Conservation (phyloP, 192 early-diverging fungal species). For the Entomortierella parvispora region DNA sequence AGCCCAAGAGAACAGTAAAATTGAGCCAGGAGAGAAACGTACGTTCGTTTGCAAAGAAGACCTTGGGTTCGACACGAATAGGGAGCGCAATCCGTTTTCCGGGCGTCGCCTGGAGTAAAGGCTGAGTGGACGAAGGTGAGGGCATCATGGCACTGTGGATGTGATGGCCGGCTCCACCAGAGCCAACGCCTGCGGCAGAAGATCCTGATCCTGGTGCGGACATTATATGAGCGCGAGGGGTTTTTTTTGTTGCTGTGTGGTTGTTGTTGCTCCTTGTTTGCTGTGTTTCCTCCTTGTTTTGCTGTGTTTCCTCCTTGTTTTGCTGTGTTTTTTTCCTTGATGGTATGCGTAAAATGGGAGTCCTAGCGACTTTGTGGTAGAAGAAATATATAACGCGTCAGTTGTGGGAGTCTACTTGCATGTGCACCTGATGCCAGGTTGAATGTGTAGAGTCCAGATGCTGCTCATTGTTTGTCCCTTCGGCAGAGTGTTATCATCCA, state of each 20-base stretch:
- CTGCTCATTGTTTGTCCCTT: no score
- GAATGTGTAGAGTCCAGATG: no score
- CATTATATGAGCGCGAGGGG: no score
- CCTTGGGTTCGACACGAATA: constrained; percentile 87
- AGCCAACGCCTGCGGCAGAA: constrained; percentile 5
- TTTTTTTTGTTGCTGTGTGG: not conserved
- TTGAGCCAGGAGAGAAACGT: constrained; percentile 93
- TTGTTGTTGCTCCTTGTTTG: not conserved
- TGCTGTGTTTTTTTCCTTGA: no score
- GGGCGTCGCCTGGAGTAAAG: constrained; percentile 34
- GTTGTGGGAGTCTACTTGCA: no score
- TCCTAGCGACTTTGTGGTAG: no score
- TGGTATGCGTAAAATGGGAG: no score
- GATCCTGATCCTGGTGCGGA: constrained; percentile 8
- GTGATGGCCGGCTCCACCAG: not conserved
- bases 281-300: no score
- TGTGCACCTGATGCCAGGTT: no score
- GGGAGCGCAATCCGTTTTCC: constrained; percentile 81
- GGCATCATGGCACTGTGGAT: constrained; percentile 31
- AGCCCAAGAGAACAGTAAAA: constrained; percentile 81
- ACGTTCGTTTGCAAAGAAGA: constrained; percentile 95
- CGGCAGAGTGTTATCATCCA: no score
- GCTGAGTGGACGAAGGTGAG: constrained; percentile 28
- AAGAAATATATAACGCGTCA: no score
- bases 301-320: no score